These are phyloP conservation scores for Wallacemonas sp. DNA, from an alignment of 208 protist species.

Conservation along the genomic window DNA sequence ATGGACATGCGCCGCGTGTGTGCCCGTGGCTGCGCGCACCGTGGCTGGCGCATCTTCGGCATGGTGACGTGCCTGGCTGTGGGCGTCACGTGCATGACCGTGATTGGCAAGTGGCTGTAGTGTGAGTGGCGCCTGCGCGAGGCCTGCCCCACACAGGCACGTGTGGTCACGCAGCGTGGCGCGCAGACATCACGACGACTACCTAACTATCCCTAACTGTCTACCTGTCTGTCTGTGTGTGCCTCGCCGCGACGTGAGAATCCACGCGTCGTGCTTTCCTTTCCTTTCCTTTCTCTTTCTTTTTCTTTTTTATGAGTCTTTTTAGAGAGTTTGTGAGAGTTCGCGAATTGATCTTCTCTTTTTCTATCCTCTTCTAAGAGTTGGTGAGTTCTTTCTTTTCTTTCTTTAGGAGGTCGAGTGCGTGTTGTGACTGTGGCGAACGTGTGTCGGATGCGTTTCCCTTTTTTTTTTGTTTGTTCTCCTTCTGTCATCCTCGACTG, in stretches of 20 bases:
- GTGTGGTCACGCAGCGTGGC: neutral
- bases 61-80: slow-evolving; percentile 40
- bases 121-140: neutral
- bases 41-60: slow-evolving; percentile 22
- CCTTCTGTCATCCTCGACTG: no score
- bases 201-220: neutral
- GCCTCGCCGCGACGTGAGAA: no score
- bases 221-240: no score
- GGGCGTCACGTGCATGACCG: slow-evolving; percentile 45
- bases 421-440: no score
- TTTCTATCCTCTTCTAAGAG: slow-evolving; percentile 7
- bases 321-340: slow-evolving; percentile 6
- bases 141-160: neutral
- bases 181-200: neutral
- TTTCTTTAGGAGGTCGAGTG: slow-evolving; percentile 15
- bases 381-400: slow-evolving; percentile 40
- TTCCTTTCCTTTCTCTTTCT: slow-evolving; percentile 12
- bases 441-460: neutral
- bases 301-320: slow-evolving; percentile 3
- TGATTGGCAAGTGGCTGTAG: slow-evolving; percentile 48
- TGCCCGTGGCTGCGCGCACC: slow-evolving; percentile 2
- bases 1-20: slow-evolving; percentile 39
- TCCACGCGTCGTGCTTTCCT: slow-evolving; percentile 7
- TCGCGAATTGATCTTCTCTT: slow-evolving; percentile 26
- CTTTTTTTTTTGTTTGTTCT: slow-evolving; percentile 17